phyloP scores from a whole-genome alignment of 768 basidiomycete species.

The Saitozyma podzolica region DNA sequence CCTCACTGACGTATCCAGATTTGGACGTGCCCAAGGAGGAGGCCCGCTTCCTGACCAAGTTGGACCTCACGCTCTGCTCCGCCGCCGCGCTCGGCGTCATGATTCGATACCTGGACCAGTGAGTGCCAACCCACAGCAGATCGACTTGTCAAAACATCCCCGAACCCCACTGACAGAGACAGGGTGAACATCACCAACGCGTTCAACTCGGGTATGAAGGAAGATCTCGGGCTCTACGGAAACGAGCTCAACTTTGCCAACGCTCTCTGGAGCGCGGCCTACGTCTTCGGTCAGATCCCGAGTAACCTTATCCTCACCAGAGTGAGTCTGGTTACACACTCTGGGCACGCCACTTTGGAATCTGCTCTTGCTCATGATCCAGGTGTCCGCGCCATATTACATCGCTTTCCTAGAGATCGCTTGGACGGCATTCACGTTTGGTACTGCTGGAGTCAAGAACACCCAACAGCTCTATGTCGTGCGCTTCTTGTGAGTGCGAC shows the following conservation, averaged over 20 bases:
- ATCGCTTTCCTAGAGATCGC: neutral
- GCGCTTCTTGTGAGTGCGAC: conserved; percentile 8
- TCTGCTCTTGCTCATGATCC: conserved; percentile 32
- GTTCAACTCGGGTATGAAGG: conserved; percentile 40
- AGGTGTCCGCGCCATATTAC: conserved; percentile 13
- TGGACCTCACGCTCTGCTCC: conserved; percentile 28
- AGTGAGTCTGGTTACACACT: conserved; percentile 7
- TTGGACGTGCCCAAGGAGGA: conserved; percentile 10
- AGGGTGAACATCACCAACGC: conserved; percentile 35
- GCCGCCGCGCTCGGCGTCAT: conserved; percentile 21
- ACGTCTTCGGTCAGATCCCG: conserved; percentile 35
- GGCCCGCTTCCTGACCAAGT: conserved; percentile 28
- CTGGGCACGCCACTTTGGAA: conserved; percentile 25
- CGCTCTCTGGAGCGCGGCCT: conserved; percentile 41
- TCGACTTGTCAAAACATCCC: neutral
- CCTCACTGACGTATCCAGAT: no score
- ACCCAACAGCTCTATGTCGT: conserved; percentile 42
- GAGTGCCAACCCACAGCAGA: neutral
- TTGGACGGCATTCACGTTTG: conserved; percentile 13
- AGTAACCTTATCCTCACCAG: conserved; percentile 37
- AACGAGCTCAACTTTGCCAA: conserved; percentile 35
- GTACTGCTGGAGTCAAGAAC: conserved; percentile 39
- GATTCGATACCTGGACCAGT: conserved; percentile 31
- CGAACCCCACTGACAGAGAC: conserved; percentile 3
- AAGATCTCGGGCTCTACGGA: conserved; percentile 38